Evolutionary conservation across 1,284 basidiomycete species (phyloP), one percentile per base, ranked within the genome.

Genomic region (Psilocybe mexicana): DNA sequence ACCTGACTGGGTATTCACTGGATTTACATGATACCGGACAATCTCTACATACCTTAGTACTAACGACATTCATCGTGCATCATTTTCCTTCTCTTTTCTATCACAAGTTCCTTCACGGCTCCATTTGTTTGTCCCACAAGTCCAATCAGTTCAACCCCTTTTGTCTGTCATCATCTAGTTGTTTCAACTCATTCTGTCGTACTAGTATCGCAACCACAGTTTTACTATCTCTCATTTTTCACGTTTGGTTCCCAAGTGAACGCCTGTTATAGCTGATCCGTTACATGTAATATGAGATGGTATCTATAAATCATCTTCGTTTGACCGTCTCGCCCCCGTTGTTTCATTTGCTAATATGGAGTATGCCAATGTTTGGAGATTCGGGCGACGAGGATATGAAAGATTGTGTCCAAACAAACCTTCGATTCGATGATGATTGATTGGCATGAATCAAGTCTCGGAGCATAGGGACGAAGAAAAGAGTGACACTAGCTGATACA

Each of bases 1-100:
- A 63, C 79, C 80, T 36, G 84, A 79, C 57, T 97, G 94, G 94
- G 77, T 80, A 53, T 98, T 93, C 76, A 82, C 76, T 61, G 86
- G 85, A 70, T 79, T 78, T 67, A 76, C 74, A 63, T 76, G 72
- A 70, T 67, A 69, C 38, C 38, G n/a, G 38, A 66, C 65, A 61
- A 68, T 63, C 58, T 52, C 58, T 52, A 58, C 59, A 45, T 57
- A 54, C 54, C 56, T 42, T 55, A 55, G 54, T 66, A 65, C 62
- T 65, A 59, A 61, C 62, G 36, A 33, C 26, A 40, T 36, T 35
- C 40, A 43, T 30, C 52, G 51, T 45, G 55, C 57, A 58, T 55
- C 55, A 48, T 47, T 55, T 58, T 49, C 54, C 58, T 33, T 52
- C 51, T 59, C 54, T 63, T 18, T 59, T 58, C 47, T 56, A 59